Base-by-base conservation (phyloP, 305 asterid species). In the Nicotiana rustica region DNA sequence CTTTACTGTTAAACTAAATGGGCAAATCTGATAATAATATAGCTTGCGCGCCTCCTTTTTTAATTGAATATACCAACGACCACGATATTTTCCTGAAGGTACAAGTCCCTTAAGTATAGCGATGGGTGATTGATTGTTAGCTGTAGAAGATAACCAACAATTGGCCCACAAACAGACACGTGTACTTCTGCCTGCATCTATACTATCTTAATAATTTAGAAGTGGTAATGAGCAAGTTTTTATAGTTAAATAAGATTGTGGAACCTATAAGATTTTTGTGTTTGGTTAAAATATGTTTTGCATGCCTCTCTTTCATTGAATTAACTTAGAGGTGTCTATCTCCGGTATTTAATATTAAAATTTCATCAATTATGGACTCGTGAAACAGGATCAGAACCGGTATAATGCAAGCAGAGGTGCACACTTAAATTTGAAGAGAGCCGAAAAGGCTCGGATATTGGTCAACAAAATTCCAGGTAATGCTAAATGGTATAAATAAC, bases 321-420 rank as follows among this genome's bases (percentile, higher is more conserved):
- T 41, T 19, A 60, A 4, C 21, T 59, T 35, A 3, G 35, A 47
- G 19, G 19, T 21, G 61, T 44, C 61, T 10, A 52, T 13, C 61
- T 71, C 19, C 17, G 14, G 14, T 44, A 19, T 13, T 19, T 47
- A 5, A 21, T 73, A 25, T 21, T 73, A 47, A 73, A 47, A 41
- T 19, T 35, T 71, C 38, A 12, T 70, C 78, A 70, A 18, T 73
- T 73, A 3, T 73, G 10, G 10, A 41, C 47, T 6, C 41, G 64
- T 83, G 81, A 83, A 89, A 91, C 97, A 95, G 99, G 99, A 96
- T 57, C 95, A 93, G 8, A 96, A 95, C 90, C 86, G 98, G 86
- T 96, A 95, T 31, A 96, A 92, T 91, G 97, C 98, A 25, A 93
- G 94, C 85, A 92, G 98, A 79, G 99, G 98, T 77, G 97, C 99